A percentile compares a stretch with the other conserved stretches of the same genome.
phyloP scores from a whole-genome alignment of 2,329 filamentous ascomycete species.

The Diaporthe longicolla region DNA sequence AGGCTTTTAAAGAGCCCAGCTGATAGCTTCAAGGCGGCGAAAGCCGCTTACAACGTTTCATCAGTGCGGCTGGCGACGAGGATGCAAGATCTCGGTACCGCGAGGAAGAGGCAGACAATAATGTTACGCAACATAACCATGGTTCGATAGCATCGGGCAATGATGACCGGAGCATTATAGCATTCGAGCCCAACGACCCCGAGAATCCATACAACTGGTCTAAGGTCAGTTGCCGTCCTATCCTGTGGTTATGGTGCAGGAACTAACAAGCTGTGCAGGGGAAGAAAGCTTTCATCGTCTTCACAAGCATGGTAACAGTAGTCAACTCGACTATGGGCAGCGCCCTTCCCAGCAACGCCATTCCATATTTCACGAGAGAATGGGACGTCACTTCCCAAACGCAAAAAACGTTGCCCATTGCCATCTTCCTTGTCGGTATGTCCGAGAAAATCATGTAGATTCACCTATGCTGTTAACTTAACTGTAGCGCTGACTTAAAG shows the following conservation, averaged over 20 bases:
- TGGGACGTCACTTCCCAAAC: constrained; percentile 67
- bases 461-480: too few species aligned
- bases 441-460: background rate
- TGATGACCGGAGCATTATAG: constrained; percentile 54
- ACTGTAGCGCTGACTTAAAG: background rate
- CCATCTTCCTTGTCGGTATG: constrained; percentile 70
- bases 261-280: constrained; percentile 52
- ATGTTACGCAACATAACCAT: constrained; percentile 44
- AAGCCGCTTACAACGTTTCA: constrained; percentile 34
- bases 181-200: constrained; percentile 62
- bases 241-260: background rate
- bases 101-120: constrained; percentile 58
- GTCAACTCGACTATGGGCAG: constrained; percentile 79
- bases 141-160: constrained; percentile 50
- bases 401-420: constrained; percentile 70
- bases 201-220: constrained; percentile 70
- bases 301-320: constrained; percentile 70
- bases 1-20: too few species aligned
- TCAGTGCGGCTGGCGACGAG: constrained; percentile 53
- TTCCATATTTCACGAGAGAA: constrained; percentile 68
- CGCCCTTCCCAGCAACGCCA: constrained; percentile 74
- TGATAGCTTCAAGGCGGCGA: constrained; percentile 28
- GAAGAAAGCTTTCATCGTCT: constrained; percentile 68
- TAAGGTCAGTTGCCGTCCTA: constrained; percentile 46
- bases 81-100: constrained; percentile 59